These are phyloP conservation scores for Phytophthora idaei DNA, from an alignment of 352 stramenopile genomes.

Conservation along the genomic window DNA sequence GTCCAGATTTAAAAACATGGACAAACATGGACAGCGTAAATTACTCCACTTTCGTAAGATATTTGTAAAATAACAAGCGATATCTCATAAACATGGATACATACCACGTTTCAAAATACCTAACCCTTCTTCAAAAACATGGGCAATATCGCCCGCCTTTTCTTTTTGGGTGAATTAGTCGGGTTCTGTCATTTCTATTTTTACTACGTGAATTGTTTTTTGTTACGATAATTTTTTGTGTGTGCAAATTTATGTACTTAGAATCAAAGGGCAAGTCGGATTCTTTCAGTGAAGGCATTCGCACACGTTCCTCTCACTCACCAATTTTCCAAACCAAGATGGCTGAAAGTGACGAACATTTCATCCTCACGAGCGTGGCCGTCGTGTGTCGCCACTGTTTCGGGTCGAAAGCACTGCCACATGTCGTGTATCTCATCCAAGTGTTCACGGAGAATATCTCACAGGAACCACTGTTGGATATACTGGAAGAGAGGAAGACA, in stretches of 20 bases:
- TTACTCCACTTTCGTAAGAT: no score
- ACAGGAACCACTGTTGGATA: not conserved
- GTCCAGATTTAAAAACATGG: no score
- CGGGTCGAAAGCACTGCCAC: not conserved
- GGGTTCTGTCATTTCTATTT: no score
- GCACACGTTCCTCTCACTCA: not conserved
- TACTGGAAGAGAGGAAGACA: slow-evolving; percentile 1
- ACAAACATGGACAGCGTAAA: no score
- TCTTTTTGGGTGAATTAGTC: no score
- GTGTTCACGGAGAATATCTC: slow-evolving; percentile 1
- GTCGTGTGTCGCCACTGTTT: not conserved
- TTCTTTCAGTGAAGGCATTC: not conserved
- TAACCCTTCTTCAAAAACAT: no score
- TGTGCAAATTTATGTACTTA: not conserved
- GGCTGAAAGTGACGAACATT: not conserved
- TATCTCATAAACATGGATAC: no score
- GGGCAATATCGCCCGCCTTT: no score
- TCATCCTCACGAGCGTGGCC: slow-evolving; percentile 7
- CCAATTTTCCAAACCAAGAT: not conserved
- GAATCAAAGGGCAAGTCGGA: not conserved
- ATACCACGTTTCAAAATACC: no score
- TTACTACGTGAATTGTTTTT: not conserved
- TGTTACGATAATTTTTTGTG: not conserved
- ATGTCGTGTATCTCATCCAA: slow-evolving; percentile 12
- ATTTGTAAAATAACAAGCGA: no score